These are phyloP conservation scores for Pichia sp. DNA, from an alignment of 1,139 yeast genomes.

Conservation along the genomic window DNA sequence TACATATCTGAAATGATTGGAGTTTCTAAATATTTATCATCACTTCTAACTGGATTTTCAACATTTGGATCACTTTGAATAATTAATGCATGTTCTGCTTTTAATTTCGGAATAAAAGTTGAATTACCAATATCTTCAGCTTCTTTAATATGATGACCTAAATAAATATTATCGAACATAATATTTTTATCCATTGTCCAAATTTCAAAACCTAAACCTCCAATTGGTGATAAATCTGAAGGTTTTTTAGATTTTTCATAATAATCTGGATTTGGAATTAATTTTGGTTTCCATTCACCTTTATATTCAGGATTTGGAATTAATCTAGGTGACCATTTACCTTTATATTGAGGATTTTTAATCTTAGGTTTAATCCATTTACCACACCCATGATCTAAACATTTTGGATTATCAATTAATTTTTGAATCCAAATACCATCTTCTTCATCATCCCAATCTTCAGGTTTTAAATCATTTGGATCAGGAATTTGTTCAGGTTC, in stretches of 20 bases:
- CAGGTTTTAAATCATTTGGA: slow-evolving; percentile 61
- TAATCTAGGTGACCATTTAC: slow-evolving; percentile 69
- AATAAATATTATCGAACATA: slow-evolving; percentile 73
- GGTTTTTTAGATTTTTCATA: slow-evolving; percentile 52
- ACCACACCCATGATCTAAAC: slow-evolving; percentile 73
- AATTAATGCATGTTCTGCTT: slow-evolving; percentile 45
- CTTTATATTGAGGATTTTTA: slow-evolving; percentile 64
- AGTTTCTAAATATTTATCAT: slow-evolving; percentile 20
- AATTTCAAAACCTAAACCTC: slow-evolving; percentile 81
- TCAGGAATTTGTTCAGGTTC: slow-evolving; percentile 54
- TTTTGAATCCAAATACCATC: slow-evolving; percentile 84
- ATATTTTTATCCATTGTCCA: slow-evolving; percentile 82
- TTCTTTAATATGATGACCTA: slow-evolving; percentile 76
- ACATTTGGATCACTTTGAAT: slow-evolving; percentile 36
- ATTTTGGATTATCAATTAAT: slow-evolving; percentile 62
- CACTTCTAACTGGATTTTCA: slow-evolving; percentile 17
- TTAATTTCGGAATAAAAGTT: slow-evolving; percentile 60
- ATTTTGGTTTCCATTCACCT: slow-evolving; percentile 74
- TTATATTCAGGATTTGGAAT: slow-evolving; percentile 68
- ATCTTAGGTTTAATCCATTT: slow-evolving; percentile 59
- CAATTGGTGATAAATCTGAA: slow-evolving; percentile 59
- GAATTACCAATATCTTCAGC: slow-evolving; percentile 78
- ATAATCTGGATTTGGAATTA: slow-evolving; percentile 63
- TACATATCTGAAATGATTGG: slow-evolving; percentile 20
- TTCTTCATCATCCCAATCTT: slow-evolving; percentile 79